These are phyloP conservation scores for Limnanthes douglasii DNA, from an alignment of 345 rosid genomes.

Conservation along the genomic window DNA sequence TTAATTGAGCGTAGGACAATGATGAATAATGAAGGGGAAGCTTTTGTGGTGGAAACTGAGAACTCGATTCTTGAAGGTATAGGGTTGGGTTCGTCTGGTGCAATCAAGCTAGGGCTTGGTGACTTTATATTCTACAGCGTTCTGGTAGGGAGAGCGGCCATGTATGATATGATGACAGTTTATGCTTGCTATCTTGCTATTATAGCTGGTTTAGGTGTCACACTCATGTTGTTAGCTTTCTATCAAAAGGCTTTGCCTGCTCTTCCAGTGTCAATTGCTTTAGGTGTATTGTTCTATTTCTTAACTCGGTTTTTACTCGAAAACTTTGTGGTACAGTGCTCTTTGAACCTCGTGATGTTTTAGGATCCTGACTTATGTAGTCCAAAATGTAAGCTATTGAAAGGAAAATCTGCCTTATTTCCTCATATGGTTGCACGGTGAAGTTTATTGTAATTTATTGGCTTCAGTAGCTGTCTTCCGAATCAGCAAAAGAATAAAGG, in stretches of 20 bases:
- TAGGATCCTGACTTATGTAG: no score
- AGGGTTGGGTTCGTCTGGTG: slow-evolving; percentile 83
- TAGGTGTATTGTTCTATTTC: slow-evolving; percentile 75
- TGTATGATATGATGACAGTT: slow-evolving; percentile 92
- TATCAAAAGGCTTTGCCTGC: slow-evolving; percentile 90
- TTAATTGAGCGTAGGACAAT: slow-evolving; percentile 32
- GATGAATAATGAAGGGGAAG: slow-evolving; percentile 14
- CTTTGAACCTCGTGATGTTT: slow-evolving; percentile 74
- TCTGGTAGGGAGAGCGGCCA: slow-evolving; percentile 86
- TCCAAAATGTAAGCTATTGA: no score
- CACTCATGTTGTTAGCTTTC: slow-evolving; percentile 64
- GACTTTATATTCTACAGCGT: slow-evolving; percentile 94
- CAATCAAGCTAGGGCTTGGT: slow-evolving; percentile 85
- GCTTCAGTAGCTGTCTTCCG: no score
- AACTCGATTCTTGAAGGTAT: slow-evolving; percentile 55
- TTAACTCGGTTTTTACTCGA: slow-evolving; percentile 57
- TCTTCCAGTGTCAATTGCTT: slow-evolving; percentile 70
- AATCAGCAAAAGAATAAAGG: no score
- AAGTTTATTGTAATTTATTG: no score
- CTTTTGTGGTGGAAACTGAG: slow-evolving; percentile 23
- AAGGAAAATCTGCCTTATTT: no score
- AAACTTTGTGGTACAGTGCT: slow-evolving; percentile 58
- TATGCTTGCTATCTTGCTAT: slow-evolving; percentile 91
- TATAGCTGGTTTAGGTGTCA: slow-evolving; percentile 85
- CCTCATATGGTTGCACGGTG: no score